These are phyloP conservation scores for Rhodotorula diobovata DNA, from an alignment of 768 basidiomycete species.

Conservation along the genomic window DNA sequence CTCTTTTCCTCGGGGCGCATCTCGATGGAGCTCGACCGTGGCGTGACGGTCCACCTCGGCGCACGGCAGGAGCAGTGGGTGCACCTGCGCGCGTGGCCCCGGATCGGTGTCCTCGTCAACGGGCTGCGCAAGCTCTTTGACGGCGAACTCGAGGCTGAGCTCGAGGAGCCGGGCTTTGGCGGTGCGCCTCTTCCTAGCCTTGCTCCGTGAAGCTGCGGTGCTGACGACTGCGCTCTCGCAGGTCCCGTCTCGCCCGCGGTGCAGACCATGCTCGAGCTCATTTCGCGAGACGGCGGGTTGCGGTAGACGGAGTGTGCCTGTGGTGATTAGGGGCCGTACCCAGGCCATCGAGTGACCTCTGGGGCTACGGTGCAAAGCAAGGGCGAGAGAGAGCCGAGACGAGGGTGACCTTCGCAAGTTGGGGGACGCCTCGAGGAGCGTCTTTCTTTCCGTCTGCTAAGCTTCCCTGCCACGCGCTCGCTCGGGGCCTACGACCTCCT, in stretches of 20 bases:
- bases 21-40: constrained; percentile 69
- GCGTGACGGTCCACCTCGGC: constrained; percentile 63
- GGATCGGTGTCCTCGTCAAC: constrained; percentile 83
- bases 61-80: constrained; percentile 48
- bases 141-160: constrained; percentile 59
- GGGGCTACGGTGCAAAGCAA: no score
- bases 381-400: no score
- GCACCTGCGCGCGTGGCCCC: constrained; percentile 74
- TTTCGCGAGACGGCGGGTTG: constrained; percentile 47
- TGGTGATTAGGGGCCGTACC: no score
- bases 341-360: no score
- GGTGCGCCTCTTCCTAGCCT: constrained; percentile 11
- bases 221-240: constrained; percentile 21
- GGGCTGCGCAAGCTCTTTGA: constrained; percentile 73
- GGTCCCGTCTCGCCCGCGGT: constrained; percentile 57
- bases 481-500: no score
- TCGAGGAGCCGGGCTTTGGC: constrained; percentile 56
- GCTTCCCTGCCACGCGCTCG: no score
- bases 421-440: no score
- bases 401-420: no score
- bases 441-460: no score
- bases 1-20: constrained; percentile 73
- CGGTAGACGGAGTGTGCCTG: no score
- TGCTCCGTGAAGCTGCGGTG: not conserved
- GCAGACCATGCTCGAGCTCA: constrained; percentile 49